phyloP scores from a whole-genome alignment of 1,284 basidiomycete genomes.

The Ustilago sp. region DNA sequence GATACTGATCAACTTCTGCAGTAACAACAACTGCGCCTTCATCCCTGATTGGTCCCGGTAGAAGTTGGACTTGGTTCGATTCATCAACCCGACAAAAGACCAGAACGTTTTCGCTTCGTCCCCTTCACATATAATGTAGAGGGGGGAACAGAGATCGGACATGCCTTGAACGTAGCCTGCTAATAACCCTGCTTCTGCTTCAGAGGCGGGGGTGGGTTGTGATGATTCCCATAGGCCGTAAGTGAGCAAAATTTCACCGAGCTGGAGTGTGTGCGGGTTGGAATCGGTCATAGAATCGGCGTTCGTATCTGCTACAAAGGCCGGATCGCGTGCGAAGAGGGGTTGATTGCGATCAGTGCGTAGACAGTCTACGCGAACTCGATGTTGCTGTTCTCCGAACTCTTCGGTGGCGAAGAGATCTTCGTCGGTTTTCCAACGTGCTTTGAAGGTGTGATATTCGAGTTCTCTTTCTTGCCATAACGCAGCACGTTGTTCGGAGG shows the following conservation, averaged over 20 bases:
- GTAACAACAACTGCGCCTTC: conserved; percentile 88
- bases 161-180: conserved; percentile 88
- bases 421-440: conserved; percentile 48
- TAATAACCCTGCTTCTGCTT: conserved; percentile 1
- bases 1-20: conserved; percentile 88
- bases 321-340: conserved; percentile 74
- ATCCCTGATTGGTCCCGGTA: conserved; percentile 96
- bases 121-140: conserved; percentile 89
- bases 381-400: conserved; percentile 77
- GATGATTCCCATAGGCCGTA: conserved; percentile 73
- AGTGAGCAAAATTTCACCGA: conserved; percentile 85
- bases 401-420: conserved; percentile 23
- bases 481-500: conserved; percentile 48
- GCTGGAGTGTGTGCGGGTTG: conserved; percentile 85
- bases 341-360: conserved; percentile 93
- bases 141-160: conserved; percentile 93
- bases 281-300: conserved; percentile 71
- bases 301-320: conserved; percentile 51
- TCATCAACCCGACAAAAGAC: conserved; percentile 95
- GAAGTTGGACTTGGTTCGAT: conserved; percentile 95
- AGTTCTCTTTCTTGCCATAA: conserved; percentile 36
- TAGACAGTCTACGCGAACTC: conserved; percentile 94
- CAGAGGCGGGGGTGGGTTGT: background rate
- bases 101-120: conserved; percentile 93
- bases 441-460: conserved; percentile 47